These are phyloP conservation scores for Solanum rostratum DNA, from an alignment of 257 asterid species.

Conservation along the genomic window DNA sequence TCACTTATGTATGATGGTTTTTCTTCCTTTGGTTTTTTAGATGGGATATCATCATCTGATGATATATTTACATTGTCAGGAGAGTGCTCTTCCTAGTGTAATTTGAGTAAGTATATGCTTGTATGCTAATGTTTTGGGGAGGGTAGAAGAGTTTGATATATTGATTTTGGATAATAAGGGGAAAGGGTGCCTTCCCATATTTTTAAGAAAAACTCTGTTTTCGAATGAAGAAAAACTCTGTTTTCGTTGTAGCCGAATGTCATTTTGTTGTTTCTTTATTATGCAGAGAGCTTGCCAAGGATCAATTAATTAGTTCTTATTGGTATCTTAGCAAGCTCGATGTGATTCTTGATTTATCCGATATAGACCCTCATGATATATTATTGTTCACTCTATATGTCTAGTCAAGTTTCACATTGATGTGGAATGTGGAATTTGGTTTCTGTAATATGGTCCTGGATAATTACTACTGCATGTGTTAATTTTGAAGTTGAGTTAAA, in stretches of 20 bases:
- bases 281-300: neutral
- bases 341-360: neutral
- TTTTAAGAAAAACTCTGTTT: too few relatives aligned
- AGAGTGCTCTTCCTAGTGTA: too few relatives aligned
- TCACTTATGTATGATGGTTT: too few relatives aligned
- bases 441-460: neutral
- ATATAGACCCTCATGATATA: neutral
- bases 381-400: neutral
- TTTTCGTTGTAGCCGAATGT: neutral
- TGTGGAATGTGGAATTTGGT: neutral
- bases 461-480: neutral
- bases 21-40: too few relatives aligned
- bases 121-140: too few relatives aligned
- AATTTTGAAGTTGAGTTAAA: neutral
- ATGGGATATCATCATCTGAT: too few relatives aligned
- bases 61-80: too few relatives aligned
- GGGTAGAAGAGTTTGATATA: too few relatives aligned
- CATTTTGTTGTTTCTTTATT: neutral
- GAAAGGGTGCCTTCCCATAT: too few relatives aligned
- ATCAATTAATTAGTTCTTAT: neutral
- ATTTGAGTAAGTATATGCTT: too few relatives aligned
- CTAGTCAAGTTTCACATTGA: neutral
- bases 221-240: neutral
- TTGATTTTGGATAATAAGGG: too few relatives aligned
- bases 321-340: neutral